Base-by-base conservation (phyloP, 768 basidiomycete species). In the Tricholoma flavovirens region DNA sequence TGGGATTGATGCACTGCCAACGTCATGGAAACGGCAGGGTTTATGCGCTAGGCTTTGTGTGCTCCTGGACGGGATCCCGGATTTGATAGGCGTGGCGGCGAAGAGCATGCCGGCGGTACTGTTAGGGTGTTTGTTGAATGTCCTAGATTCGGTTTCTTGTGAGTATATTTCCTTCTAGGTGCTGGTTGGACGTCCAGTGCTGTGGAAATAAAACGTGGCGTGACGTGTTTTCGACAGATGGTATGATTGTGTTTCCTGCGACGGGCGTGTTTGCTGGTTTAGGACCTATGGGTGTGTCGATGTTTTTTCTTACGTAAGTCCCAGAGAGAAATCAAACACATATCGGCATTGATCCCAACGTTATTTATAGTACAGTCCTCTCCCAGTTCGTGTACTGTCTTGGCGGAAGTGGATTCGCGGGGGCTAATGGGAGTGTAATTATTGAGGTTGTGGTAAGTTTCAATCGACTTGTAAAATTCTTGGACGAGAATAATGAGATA, bases 381-480 rank as follows among this genome's bases (percentile, higher is more conserved):
- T 76, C 93, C 0, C 96, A 98, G 66, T 72, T 97, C 21, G 81
- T 88, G 0, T 98, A 92, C 69, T 87, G 89, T 1, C 69, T 86
- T 8, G 95, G 93, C 4, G 96, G 90, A 4, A 93, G 89, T 61
- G 86, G 85, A 21, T 97, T 99, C 68, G 84, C 84, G 8, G 91
- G 90, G 50, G 93, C 88, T 1, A 94, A 93, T 70, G 92, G 90
- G 5, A 93, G 90, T 60, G 93, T 95, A 93, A 97, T 98, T 93
- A 98, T 99, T 59, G 96, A 98, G 72, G 92, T 95, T 10, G 94
- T 98, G 61, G 90, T 93, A 67, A 43, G 87, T 80, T 50, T 51
- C 51, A 35, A 12, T 55, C 49, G 17, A 9, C 19, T 9, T 35
- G 8, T 35, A 51, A 26, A 14, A 32, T 26, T 11, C 9, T 8